Percentiles rank a stretch among this genome's conserved stretches.
phyloP scores from a whole-genome alignment of 331 rosid species.

The Pyrus hybrid region DNA sequence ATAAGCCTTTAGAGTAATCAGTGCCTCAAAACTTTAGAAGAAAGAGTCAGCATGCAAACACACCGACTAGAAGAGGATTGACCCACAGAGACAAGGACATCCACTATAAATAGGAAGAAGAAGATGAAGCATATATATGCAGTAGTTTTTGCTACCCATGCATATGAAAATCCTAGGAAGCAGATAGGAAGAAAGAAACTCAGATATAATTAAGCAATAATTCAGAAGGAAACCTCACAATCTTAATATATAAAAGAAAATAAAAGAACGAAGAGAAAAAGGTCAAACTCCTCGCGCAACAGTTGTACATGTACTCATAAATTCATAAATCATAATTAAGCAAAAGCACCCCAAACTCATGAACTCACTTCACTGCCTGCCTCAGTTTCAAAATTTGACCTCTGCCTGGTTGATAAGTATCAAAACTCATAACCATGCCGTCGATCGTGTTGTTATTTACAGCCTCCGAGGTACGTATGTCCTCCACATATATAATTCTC shows the following conservation, averaged over 20 bases:
- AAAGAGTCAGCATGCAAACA: not conserved
- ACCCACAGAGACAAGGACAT: not conserved
- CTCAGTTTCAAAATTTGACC: not conserved
- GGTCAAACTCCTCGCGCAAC: too few relatives aligned
- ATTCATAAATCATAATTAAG: not conserved
- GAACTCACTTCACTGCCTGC: not conserved
- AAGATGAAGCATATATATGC: not conserved
- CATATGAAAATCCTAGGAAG: not conserved
- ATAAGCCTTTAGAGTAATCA: not conserved
- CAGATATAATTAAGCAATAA: not conserved
- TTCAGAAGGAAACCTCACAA: conserved; percentile 1
- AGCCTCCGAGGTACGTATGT: not conserved
- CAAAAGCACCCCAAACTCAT: not conserved
- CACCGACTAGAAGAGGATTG: not conserved
- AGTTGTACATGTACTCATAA: not conserved
- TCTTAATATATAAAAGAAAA: not conserved
- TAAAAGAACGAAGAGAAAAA: too few relatives aligned
- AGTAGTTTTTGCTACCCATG: not conserved
- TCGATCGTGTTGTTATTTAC: not conserved
- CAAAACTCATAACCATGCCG: not conserved
- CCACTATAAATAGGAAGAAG: not conserved
- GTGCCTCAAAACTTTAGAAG: not conserved
- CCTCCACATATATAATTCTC: not conserved
- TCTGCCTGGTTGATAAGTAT: not conserved
- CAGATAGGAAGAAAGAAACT: not conserved